phyloP scores from a whole-genome alignment of 2,329 filamentous ascomycete genomes.

The Raffaelea arxii region DNA sequence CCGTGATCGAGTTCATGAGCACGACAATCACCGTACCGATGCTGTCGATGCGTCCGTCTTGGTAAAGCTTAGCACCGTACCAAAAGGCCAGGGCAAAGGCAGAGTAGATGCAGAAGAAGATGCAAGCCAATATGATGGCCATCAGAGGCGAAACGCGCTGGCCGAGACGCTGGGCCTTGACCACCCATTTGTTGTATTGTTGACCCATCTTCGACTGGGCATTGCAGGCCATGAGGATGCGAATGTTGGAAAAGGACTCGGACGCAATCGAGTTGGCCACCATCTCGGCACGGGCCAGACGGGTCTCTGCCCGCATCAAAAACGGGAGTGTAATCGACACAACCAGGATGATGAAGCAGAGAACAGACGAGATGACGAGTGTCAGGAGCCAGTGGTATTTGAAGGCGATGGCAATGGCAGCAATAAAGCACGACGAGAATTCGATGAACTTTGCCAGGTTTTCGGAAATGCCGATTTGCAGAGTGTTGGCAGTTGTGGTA shows the following conservation, averaged over 20 bases:
- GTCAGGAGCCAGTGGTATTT: constrained; percentile 49
- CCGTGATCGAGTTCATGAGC: constrained; percentile 48
- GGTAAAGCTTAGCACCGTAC: constrained; percentile 46
- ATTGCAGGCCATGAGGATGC: constrained; percentile 54
- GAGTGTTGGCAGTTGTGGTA: constrained; percentile 51
- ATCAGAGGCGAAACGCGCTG: constrained; percentile 39
- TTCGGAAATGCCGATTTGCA: constrained; percentile 57
- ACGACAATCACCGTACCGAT: constrained; percentile 47
- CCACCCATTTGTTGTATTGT: constrained; percentile 45
- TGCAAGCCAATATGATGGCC: constrained; percentile 40
- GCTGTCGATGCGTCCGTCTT: constrained; percentile 34
- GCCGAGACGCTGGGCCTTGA: constrained; percentile 41
- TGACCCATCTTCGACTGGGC: constrained; percentile 44
- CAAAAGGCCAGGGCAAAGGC: constrained; percentile 52
- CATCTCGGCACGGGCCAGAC: constrained; percentile 40
- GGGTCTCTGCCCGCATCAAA: constrained; percentile 41
- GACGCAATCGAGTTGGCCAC: constrained; percentile 51
- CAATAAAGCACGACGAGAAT: constrained; percentile 39
- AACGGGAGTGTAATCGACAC: constrained; percentile 42
- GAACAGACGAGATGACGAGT: constrained; percentile 45
- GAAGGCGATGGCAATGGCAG: constrained; percentile 46
- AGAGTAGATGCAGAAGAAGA: constrained; percentile 44
- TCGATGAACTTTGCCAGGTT: constrained; percentile 52
- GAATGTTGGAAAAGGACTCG: constrained; percentile 48
- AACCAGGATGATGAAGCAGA: constrained; percentile 45